Conservation (phyloP, 345 rosid genomes). For the Syzygium aqueum region DNA sequence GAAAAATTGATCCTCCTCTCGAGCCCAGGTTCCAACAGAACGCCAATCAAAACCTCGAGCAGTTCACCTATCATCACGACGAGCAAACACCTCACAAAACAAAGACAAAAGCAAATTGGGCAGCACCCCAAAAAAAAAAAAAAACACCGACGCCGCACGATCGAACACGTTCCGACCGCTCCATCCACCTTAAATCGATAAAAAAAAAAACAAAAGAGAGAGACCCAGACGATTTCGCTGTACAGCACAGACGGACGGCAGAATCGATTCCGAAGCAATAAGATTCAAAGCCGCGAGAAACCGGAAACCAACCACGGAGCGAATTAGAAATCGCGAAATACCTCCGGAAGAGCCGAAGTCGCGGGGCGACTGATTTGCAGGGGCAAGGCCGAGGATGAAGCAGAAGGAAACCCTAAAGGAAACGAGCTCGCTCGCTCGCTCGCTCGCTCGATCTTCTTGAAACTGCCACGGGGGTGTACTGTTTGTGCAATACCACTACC, state of each 20-base stretch:
- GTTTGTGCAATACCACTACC: constrained; percentile 4
- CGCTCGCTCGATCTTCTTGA: not conserved
- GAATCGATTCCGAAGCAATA: not conserved
- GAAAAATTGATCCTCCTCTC: not conserved
- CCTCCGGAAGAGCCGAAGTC: not conserved
- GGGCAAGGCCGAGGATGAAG: not conserved
- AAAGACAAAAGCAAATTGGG: not conserved
- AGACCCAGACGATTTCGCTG: not conserved
- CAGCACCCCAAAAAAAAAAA: not conserved
- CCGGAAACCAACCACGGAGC: not conserved
- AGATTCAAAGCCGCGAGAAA: not conserved
- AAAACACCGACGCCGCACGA: not conserved
- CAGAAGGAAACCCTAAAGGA: constrained; percentile 1
- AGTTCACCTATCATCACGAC: not conserved
- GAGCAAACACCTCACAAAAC: not conserved
- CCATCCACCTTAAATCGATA: not conserved
- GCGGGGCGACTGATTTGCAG: not conserved
- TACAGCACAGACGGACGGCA: not conserved
- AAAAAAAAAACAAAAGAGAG: too few relatives aligned
- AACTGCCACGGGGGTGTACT: not conserved
- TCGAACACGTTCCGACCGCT: not conserved
- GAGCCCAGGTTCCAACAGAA: not conserved
- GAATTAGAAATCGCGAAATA: not conserved
- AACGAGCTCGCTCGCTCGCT: not conserved
- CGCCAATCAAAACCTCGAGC: not conserved